Evolutionary conservation across 192 early-diverging fungal genomes (phyloP).

Genomic region (Dissophora ornata): DNA sequence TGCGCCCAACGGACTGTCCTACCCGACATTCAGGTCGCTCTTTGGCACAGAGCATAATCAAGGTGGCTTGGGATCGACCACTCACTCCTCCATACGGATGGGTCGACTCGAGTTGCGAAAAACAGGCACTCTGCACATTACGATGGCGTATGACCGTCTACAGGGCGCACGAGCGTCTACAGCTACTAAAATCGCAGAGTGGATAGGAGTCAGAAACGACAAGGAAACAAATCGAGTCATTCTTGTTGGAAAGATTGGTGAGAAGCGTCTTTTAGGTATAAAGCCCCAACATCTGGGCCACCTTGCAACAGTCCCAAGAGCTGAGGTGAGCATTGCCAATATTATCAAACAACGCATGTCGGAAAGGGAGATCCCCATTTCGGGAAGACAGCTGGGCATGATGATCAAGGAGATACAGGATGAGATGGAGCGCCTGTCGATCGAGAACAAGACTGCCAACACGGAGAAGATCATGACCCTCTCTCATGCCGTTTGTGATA

Average conservation of each 20-base stretch:
- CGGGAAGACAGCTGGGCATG: conserved; percentile 15
- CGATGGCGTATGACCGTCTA: conserved; percentile 16
- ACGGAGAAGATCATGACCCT: conserved; percentile 15
- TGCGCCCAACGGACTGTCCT: conserved; percentile 1
- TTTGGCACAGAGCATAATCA: not conserved
- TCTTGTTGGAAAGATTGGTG: conserved; percentile 21
- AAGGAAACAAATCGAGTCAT: conserved; percentile 14
- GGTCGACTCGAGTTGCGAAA: conserved; percentile 10
- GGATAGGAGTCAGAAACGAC: conserved; percentile 4
- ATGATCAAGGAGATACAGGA: conserved; percentile 8
- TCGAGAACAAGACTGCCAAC: conserved; percentile 23
- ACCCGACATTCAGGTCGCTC: not conserved
- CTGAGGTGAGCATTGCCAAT: conserved; percentile 23
- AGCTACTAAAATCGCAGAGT: conserved; percentile 9
- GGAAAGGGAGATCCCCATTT: not conserved
- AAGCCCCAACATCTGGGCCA: conserved; percentile 11
- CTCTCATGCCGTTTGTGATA: not conserved
- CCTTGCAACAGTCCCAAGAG: conserved; percentile 7
- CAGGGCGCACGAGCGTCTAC: not conserved
- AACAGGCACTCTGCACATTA: conserved; percentile 14
- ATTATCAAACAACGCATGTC: conserved; percentile 11
- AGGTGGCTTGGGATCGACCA: no score
- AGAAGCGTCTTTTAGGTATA: conserved; percentile 17
- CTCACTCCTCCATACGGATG: not conserved
- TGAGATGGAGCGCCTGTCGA: conserved; percentile 15